A percentile compares a stretch with the other conserved stretches of the same genome.
These are phyloP conservation scores for Tylopilus plumbeoviolaceoides DNA, from an alignment of 768 basidiomycete species.

Conservation along the genomic window DNA sequence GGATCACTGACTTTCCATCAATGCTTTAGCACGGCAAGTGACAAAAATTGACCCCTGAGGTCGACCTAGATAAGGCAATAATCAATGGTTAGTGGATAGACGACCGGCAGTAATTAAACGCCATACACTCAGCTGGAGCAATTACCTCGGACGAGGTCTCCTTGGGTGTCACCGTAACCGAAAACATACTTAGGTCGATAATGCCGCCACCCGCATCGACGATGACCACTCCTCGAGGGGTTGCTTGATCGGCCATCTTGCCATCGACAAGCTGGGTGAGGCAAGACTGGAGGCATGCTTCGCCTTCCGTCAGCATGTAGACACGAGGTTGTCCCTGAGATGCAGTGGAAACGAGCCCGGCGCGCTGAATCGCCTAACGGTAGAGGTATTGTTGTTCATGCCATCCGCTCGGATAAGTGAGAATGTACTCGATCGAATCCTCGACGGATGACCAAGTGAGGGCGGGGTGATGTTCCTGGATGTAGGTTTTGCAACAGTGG, in stretches of 20 bases:
- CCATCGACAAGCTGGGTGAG: not conserved
- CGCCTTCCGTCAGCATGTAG: not conserved
- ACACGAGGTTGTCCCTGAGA: constrained; percentile 10
- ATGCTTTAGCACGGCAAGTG: not conserved
- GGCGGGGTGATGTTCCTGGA: not conserved
- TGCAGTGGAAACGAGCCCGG: constrained; percentile 13
- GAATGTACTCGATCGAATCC: not conserved
- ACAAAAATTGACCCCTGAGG: not conserved
- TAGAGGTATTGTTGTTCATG: constrained; percentile 12
- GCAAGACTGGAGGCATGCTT: not conserved
- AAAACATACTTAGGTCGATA: not conserved
- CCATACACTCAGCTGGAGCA: not conserved
- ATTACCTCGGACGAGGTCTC: not conserved
- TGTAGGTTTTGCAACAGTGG: not conserved
- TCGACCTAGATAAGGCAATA: not conserved
- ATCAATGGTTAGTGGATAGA: not conserved
- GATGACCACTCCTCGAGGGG: not conserved
- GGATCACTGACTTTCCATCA: not conserved
- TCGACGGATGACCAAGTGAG: not conserved
- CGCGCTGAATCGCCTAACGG: constrained; percentile 14
- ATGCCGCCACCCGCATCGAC: not conserved
- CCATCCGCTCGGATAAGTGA: constrained; percentile 19
- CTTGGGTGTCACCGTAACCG: not conserved
- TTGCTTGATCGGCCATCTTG: not conserved
- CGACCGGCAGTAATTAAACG: not conserved